A percentile compares a stretch with the other conserved stretches of the same genome.
Evolutionary conservation across 2,329 filamentous ascomycete species (phyloP).

Genomic region (Sporothrix protearum): DNA sequence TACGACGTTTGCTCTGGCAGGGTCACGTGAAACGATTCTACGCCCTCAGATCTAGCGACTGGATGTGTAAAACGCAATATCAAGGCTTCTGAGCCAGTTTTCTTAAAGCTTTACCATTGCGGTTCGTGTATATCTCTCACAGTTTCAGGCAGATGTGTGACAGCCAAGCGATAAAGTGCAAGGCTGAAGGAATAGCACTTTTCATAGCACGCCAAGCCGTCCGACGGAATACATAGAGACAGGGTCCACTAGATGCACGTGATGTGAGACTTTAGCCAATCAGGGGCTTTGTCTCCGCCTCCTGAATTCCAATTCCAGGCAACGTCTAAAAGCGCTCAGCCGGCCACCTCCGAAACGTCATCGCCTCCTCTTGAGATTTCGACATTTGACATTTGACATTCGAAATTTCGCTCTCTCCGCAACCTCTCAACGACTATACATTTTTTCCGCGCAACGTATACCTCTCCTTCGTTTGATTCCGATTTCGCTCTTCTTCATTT

Average conservation of each 20-base stretch:
- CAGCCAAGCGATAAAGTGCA: background rate
- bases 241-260: background rate
- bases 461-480: background rate
- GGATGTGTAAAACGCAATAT: background rate
- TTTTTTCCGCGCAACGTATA: constrained; percentile 1
- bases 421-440: background rate
- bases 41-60: background rate
- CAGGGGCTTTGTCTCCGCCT: background rate
- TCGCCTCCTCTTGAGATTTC: constrained; percentile 4
- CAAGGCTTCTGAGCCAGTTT: background rate
- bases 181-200: background rate
- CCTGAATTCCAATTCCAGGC: constrained; percentile 14
- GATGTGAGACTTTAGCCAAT: background rate
- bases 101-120: background rate
- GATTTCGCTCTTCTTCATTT: background rate
- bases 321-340: constrained; percentile 1
- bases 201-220: background rate
- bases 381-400: background rate
- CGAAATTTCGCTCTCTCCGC: background rate
- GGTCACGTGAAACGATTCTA: background rate
- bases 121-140: background rate
- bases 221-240: background rate
- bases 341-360: constrained; percentile 19
- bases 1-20: background rate
- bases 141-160: background rate